Conservation (phyloP, 345 rosid species). For the Eutrema japonicum region DNA sequence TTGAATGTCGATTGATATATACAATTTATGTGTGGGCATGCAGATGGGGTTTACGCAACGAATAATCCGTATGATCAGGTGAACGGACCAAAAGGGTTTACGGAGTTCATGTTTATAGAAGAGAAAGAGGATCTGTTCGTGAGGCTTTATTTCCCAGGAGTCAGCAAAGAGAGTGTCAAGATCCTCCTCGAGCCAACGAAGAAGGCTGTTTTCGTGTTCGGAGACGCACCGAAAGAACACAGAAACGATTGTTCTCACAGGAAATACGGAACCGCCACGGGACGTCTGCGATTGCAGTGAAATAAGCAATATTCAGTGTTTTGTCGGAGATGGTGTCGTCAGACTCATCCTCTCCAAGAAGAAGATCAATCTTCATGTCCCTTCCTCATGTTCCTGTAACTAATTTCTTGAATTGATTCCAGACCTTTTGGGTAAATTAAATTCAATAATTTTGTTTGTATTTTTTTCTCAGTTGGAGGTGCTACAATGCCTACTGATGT, state of each 20-base stretch:
- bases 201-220: conserved; percentile 10
- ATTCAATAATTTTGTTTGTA: background rate
- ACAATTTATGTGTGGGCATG: background rate
- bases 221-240: conserved; percentile 28
- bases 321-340: conserved; percentile 35
- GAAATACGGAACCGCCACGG: conserved; percentile 6
- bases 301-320: conserved; percentile 13
- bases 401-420: background rate
- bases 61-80: conserved; percentile 37
- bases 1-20: background rate
- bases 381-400: conserved; percentile 9
- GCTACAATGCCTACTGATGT: conserved; percentile 6
- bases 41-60: conserved; percentile 37
- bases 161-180: conserved; percentile 9
- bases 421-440: background rate
- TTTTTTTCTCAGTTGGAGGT: conserved; percentile 23
- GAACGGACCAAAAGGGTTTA: conserved; percentile 38
- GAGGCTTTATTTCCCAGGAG: conserved; percentile 29
- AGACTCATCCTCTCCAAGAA: conserved; percentile 29
- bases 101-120: conserved; percentile 18
- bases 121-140: conserved; percentile 25
- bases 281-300: conserved; percentile 33
- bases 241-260: conserved; percentile 28
- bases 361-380: background rate
- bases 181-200: conserved; percentile 3